Evolutionary conservation across 2,329 filamentous ascomycete genomes (phyloP), one percentile per base, ranked within the genome.

Genomic region (Aspergillaceae sp.): DNA sequence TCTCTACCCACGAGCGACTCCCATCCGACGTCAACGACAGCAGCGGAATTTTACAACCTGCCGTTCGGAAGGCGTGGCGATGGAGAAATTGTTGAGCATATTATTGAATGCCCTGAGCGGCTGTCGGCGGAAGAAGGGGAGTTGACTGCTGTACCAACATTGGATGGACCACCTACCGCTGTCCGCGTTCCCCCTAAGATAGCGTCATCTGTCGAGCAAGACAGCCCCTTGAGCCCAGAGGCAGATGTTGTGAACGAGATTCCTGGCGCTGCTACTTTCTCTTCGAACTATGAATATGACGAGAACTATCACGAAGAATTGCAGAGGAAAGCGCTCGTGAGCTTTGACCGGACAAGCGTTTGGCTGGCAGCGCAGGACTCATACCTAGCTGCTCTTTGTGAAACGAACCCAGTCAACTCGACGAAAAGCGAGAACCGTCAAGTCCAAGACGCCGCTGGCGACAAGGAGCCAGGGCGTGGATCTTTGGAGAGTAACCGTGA

Each of bases 1-100:
- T 82, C 87, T 58, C 71, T 83, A 49, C 74, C 76, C 7, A 66
- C 54, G 74, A 75, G 19, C 75, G 77, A 8, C 75, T 79, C 5
- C 89, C 89, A 1, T 91, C 87, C 19, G 19, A 19, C 19, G 0
- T 95, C 91, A 1, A 87, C 88, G 29, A 89, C 85, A n/a, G 91
- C 91, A 7, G 87, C 95, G 63, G 81, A 85, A 51, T 97, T 96
- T 60, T 97, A 97, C 69, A 83, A 84, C 51, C 77, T 84, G 29
- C 89, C 90, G 3, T 96, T 89, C 84, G 76, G 74, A 53, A 68
- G 68, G 26, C 11, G 27, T 28, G 63, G 72, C 43, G 51, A 68
- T 41, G 66, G 68, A 10, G 62, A 70, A 5, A 61, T 83, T 28
- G 68, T 87, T 41, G 85, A 90, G 62, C 84, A 82, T 40, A 74